Evolutionary conservation across 2,329 filamentous ascomycete genomes (phyloP), one percentile per base, ranked within the genome.

Genomic region (Coleophoma crateriformis): DNA sequence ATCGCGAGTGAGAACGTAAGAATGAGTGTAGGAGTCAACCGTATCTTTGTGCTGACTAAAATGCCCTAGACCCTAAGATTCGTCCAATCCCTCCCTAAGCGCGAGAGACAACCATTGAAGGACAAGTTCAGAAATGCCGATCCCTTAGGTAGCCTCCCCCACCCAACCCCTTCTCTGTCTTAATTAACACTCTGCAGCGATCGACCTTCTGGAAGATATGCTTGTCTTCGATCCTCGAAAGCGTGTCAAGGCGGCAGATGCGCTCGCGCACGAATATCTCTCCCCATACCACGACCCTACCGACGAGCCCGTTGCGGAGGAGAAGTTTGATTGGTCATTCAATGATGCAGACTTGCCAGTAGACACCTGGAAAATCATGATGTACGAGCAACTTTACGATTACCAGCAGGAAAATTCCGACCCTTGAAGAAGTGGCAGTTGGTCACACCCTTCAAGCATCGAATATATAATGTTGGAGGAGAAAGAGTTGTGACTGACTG

Each of bases 331-430:
- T 68, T 99, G 94, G 94, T 96, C 91, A 48, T 99, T 99, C 74
- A 97, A 97, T 69, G 94, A 99, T 62, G 94, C 92, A 44, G 94
- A 99, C 66, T 76, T 99, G 50, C 92, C 94, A 1, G 91, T 97
- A 46, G 94, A 99, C 67, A 96, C 91, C n/a, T 99, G 94, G 94
- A 99, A 99, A 76, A 96, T 99, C 67, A 99, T 97, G 94, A 99
- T 99, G 94, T 96, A 78, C 66, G 87, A 61, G 53, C 61, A 63
- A 64, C 58, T 64, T 56, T 56, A 58, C 52, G 59, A 62, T 60
- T 53, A 56, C 51, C 51, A 54, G 48, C 52, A 51, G 52, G 55
- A 60, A 51, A 48, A 54, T 46, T 45, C 40, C 22, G 49, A 47
- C 46, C 53, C 52, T 52, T 56, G 50, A 58, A 55, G 56, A 45